phyloP scores from a whole-genome alignment of 2,329 filamentous ascomycete genomes.

The Xylariaceae sp. region DNA sequence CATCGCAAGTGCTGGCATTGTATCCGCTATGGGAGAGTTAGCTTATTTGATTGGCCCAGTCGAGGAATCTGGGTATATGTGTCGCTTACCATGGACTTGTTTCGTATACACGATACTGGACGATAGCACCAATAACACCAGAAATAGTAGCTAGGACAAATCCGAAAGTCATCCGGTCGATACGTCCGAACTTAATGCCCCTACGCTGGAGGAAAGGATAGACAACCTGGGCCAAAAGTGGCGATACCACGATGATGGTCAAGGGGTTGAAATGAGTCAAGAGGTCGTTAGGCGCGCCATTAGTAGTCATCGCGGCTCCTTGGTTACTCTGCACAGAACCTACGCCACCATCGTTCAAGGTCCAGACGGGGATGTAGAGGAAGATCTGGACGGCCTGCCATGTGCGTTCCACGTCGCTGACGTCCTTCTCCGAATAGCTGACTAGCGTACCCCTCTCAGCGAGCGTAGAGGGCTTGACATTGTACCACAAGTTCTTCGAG shows the following conservation, averaged over 20 bases:
- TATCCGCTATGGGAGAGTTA: conserved; percentile 45
- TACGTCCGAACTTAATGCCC: conserved; percentile 63
- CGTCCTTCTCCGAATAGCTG: conserved; percentile 69
- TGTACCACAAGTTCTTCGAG: conserved; percentile 63
- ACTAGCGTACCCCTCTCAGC: conserved; percentile 56
- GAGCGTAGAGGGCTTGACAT: conserved; percentile 62
- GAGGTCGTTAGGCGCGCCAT: conserved; percentile 66
- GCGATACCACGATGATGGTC: conserved; percentile 63
- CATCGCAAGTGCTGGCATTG: conserved; percentile 49
- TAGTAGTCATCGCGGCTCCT: conserved; percentile 51
- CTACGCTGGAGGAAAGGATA: conserved; percentile 62
- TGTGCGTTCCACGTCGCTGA: conserved; percentile 67
- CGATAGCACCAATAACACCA: conserved; percentile 62
- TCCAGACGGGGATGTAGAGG: conserved; percentile 50
- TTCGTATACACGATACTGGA: conserved; percentile 66
- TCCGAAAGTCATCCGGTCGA: conserved; percentile 63
- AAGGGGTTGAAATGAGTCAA: conserved; percentile 66
- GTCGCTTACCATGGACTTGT: conserved; percentile 54
- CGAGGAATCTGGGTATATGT: not conserved
- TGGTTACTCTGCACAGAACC: conserved; percentile 47
- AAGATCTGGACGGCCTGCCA: conserved; percentile 51
- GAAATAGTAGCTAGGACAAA: conserved; percentile 58
- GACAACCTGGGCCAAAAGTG: conserved; percentile 58
- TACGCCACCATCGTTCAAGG: conserved; percentile 50
- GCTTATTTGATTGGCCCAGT: not conserved